These are phyloP conservation scores for Ogataea allantospora DNA, from an alignment of 805 yeast genomes.

Conservation along the genomic window DNA sequence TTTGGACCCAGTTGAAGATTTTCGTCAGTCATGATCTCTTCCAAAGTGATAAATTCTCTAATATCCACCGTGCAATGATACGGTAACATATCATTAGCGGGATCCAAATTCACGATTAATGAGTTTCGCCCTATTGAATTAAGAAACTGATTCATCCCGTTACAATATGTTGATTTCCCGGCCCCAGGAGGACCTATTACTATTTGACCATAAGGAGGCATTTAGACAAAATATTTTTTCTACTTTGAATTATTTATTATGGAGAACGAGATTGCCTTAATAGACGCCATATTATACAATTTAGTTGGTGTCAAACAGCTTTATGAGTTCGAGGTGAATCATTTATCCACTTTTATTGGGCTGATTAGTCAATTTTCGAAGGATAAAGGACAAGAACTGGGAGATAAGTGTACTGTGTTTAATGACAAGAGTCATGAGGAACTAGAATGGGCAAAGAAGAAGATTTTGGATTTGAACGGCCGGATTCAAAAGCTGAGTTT, in stretches of 20 bases:
- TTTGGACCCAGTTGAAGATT: conserved; percentile 55
- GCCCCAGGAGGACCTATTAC: conserved; percentile 98
- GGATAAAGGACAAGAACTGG: conserved; percentile 20
- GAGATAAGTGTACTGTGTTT: conserved; percentile 19
- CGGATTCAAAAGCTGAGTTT: conserved; percentile 24
- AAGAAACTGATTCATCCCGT: conserved; percentile 88
- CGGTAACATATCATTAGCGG: conserved; percentile 60
- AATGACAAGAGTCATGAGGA: conserved; percentile 23
- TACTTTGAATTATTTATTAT: conserved; percentile 9
- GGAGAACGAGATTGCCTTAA: conserved; percentile 25
- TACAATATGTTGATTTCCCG: conserved; percentile 93
- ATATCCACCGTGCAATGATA: conserved; percentile 57
- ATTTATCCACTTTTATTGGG: conserved; percentile 18
- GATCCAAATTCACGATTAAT: conserved; percentile 85
- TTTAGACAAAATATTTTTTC: conserved; percentile 17
- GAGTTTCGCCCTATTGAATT: conserved; percentile 91
- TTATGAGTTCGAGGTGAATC: conserved; percentile 27
- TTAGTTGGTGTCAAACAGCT: conserved; percentile 26
- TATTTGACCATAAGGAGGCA: conserved; percentile 78
- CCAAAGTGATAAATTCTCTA: conserved; percentile 53
- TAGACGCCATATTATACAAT: conserved; percentile 28
- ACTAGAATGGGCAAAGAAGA: conserved; percentile 11
- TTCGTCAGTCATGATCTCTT: conserved; percentile 57
- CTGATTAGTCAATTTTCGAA: conserved; percentile 17
- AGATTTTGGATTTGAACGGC: conserved; percentile 12